Percentiles rank a stretch among this genome's conserved stretches.
Conservation (phyloP, 192 early-diverging fungal species). For the Paraglomus brasilianum region DNA sequence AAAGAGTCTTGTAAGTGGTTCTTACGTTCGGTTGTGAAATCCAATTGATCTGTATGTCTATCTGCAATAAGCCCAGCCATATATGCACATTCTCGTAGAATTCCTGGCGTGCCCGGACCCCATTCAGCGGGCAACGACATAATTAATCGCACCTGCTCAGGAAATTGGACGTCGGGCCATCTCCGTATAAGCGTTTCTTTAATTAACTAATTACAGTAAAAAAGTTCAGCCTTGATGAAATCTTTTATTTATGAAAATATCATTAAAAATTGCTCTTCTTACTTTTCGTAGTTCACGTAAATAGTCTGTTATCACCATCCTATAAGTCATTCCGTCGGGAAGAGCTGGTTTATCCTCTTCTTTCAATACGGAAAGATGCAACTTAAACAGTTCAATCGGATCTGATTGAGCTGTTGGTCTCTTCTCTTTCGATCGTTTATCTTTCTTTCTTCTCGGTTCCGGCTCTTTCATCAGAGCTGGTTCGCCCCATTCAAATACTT, state of each 20-base stretch:
- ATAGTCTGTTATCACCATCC: constrained; percentile 21
- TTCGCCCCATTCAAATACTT: constrained; percentile 15
- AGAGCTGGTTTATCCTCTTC: constrained; percentile 11
- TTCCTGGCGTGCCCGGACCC: background rate
- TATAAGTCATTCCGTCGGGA: background rate
- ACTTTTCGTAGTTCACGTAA: constrained; percentile 6
- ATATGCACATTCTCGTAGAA: background rate
- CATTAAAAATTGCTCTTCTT: background rate
- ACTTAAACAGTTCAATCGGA: constrained; percentile 26
- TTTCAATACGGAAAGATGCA: constrained; percentile 15
- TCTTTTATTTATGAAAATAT: background rate
- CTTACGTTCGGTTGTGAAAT: constrained; percentile 4
- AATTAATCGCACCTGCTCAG: background rate
- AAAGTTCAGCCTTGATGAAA: background rate
- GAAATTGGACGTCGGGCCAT: background rate
- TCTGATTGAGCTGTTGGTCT: background rate
- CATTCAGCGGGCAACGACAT: constrained; percentile 2
- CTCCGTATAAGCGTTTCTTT: background rate
- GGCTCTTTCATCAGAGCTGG: constrained; percentile 11
- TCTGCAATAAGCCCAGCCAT: background rate
- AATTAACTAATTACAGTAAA: background rate
- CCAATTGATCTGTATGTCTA: background rate
- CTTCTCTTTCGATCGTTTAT: background rate
- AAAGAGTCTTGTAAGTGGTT: background rate
- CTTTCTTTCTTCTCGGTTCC: background rate